Base-by-base conservation (phyloP, 1,284 basidiomycete species). In the Tilletia setariae region DNA sequence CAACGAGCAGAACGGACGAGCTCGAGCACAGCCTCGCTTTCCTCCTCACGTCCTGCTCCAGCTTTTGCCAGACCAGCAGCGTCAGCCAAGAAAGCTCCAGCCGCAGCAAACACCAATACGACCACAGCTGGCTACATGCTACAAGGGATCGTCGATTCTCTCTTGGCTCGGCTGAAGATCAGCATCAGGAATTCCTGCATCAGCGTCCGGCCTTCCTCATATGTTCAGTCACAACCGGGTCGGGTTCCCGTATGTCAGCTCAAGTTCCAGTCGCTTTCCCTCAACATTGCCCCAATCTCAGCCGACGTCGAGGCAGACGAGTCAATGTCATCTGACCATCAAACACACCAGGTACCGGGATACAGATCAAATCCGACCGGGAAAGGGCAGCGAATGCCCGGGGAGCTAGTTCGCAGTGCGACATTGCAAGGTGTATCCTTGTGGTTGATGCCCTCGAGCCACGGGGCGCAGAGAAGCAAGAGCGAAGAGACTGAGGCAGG, bases 161-260 rank as follows among this genome's bases (percentile, higher is more conserved):
- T 79, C 3, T 64, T 79, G 16, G 66, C 73, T 16, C 67, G 78
- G 2, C 69, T 79, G 25, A 75, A 74, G 47, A 65, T 79, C 19
- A 23, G 66, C 21, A 47, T 77, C 46, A 43, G 68, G 2, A 51
- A 71, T 11, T 66, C 72, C 6, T 62, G 70, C 0, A 25, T 77
- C 16, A 61, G 16, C 30, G n/a, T 61, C 35, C n/a, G 32, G 56
- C 56, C 56, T 1, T 61, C 56, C 15, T 16, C 28, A 35, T 16
- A 7, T 6, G 23, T 19, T 2, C 56, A 11, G 11, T 15, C 51
- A 7, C 28, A 25, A 30, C 32, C 25, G 15, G 32, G 28, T 35
- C 56, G 56, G 2, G 56, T 61, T 13, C 56, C 56, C 6, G 19
- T 19, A 28, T 61, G 56, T 30, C 56, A 73, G 28, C 65, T 77